These are phyloP conservation scores for Kwoniella newhampshirensis DNA, from an alignment of 768 basidiomycete species.

Conservation along the genomic window DNA sequence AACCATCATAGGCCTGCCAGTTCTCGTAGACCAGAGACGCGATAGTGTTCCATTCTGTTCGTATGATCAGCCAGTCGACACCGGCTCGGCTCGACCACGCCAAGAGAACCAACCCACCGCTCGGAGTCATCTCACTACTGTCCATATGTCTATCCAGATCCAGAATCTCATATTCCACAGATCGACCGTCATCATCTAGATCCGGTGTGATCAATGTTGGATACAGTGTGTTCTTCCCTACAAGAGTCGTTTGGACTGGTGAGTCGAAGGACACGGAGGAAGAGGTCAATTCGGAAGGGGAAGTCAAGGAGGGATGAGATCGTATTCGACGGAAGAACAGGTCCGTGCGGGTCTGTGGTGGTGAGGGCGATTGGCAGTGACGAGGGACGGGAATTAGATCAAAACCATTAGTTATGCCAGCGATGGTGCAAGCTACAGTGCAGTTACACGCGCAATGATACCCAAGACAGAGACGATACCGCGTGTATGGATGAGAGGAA, in stretches of 20 bases:
- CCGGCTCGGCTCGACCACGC: not conserved
- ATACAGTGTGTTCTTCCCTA: slow-evolving; percentile 33
- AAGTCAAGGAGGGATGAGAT: slow-evolving; percentile 35
- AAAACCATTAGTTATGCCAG: not conserved
- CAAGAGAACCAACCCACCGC: slow-evolving; percentile 25
- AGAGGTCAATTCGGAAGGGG: slow-evolving; percentile 10
- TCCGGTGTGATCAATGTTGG: slow-evolving; percentile 37
- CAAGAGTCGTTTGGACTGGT: slow-evolving; percentile 23
- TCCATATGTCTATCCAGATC: slow-evolving; percentile 47
- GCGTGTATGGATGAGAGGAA: not conserved
- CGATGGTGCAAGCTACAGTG: not conserved
- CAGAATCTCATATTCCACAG: slow-evolving; percentile 41
- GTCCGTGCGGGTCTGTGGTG: slow-evolving; percentile 36
- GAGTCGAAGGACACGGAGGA: slow-evolving; percentile 19
- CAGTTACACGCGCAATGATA: not conserved
- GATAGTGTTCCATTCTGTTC: slow-evolving; percentile 43
- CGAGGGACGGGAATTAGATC: not conserved
- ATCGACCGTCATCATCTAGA: slow-evolving; percentile 32
- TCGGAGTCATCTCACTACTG: slow-evolving; percentile 46
- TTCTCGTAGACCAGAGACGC: slow-evolving; percentile 38
- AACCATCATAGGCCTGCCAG: slow-evolving; percentile 45
- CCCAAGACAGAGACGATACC: not conserved
- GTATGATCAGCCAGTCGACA: not conserved
- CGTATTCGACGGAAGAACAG: slow-evolving; percentile 43
- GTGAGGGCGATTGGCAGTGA: not conserved